phyloP scores from a whole-genome alignment of 2,329 filamentous ascomycete species.

The Penicillium vulpinum region DNA sequence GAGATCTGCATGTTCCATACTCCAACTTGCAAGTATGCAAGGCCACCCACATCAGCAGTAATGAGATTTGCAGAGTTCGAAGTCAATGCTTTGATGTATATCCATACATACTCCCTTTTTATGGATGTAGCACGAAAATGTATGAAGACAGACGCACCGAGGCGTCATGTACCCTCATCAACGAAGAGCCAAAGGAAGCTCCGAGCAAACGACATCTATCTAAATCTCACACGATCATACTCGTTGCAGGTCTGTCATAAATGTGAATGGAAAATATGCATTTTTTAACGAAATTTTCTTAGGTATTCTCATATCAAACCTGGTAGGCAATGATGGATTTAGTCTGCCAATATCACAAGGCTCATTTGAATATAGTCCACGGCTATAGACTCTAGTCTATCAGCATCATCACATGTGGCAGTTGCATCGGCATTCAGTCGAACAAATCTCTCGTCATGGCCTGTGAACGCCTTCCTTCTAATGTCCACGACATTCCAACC shows the following conservation, averaged over 20 bases:
- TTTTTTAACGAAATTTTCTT: neutral
- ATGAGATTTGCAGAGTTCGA: neutral
- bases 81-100: neutral
- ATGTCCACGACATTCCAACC: too few relatives aligned
- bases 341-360: neutral
- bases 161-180: neutral
- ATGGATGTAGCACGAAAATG: neutral
- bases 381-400: neutral
- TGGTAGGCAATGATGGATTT: neutral
- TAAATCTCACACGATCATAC: neutral
- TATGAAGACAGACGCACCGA: neutral
- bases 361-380: neutral
- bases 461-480: too few relatives aligned
- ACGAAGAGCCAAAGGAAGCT: neutral
- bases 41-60: neutral
- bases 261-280: neutral
- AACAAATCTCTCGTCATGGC: too few relatives aligned
- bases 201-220: neutral
- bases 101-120: neutral
- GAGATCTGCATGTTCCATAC: neutral
- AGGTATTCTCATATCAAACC: neutral
- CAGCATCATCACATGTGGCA: too few relatives aligned
- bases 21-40: neutral
- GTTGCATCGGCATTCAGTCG: too few relatives aligned
- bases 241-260: neutral